Conservation (phyloP, 1,284 basidiomycete species). For the Apiotrichum veenhuisii region DNA sequence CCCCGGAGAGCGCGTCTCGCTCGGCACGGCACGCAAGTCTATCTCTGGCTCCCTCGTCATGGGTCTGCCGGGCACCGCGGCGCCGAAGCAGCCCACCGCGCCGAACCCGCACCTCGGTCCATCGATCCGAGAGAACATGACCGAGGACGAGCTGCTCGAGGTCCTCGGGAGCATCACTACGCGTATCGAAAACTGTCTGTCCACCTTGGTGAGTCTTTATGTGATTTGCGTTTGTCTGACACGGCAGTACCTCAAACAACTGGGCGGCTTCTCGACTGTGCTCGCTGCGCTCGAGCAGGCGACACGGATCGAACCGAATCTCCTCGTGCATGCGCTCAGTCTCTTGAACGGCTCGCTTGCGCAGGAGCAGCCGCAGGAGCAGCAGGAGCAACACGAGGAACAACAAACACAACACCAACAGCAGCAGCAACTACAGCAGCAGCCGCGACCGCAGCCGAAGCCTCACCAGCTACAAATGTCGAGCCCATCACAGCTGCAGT, state of each 20-base stretch:
- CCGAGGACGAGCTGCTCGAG: slow-evolving; percentile 69
- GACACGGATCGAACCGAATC: slow-evolving; percentile 34
- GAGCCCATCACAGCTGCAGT: too few species aligned
- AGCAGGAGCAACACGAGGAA: too few species aligned
- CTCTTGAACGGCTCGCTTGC: slow-evolving; percentile 29
- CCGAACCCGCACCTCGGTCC: slow-evolving; percentile 58
- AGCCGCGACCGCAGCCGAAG: too few species aligned
- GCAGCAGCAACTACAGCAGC: too few species aligned
- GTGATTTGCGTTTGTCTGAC: too few species aligned
- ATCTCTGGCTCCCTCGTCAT: background rate
- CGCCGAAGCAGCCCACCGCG: slow-evolving; percentile 8
- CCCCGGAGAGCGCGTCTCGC: background rate
- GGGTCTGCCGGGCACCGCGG: slow-evolving; percentile 1
- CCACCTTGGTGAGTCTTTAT: slow-evolving; percentile 51
- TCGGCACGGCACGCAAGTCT: slow-evolving; percentile 6
- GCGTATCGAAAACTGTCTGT: slow-evolving; percentile 75
- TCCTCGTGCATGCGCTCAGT: slow-evolving; percentile 39
- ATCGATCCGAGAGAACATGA: slow-evolving; percentile 65
- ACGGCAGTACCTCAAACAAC: slow-evolving; percentile 43
- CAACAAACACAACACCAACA: background rate
- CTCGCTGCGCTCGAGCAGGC: slow-evolving; percentile 49
- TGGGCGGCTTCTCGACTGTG: slow-evolving; percentile 46
- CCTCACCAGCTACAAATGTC: too few species aligned
- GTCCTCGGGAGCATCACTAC: slow-evolving; percentile 70
- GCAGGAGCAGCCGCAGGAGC: background rate